Evolutionary conservation across 805 yeast genomes (phyloP).

Genomic region (Wickerhamomyces hampshirensis): DNA sequence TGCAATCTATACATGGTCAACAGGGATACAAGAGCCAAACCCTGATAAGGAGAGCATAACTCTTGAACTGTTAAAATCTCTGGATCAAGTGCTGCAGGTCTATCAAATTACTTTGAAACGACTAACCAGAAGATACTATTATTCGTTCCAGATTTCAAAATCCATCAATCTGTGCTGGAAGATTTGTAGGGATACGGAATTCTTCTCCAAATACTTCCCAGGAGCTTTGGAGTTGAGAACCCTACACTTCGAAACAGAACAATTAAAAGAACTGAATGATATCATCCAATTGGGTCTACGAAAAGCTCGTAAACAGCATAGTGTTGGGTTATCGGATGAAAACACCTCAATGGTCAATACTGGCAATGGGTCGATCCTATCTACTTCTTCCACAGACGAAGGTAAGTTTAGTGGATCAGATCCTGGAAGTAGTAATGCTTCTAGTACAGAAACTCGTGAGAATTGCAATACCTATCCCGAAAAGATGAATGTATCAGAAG

Average conservation of each 20-base stretch:
- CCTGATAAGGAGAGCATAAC: background rate
- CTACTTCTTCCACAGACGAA: too few relatives aligned
- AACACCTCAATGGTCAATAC: too few relatives aligned
- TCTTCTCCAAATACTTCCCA: slow-evolving; percentile 7
- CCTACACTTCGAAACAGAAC: slow-evolving; percentile 1
- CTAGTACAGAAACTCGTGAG: too few relatives aligned
- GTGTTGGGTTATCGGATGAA: background rate
- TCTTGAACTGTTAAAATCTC: background rate
- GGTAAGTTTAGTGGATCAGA: too few relatives aligned
- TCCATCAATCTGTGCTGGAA: slow-evolving; percentile 1
- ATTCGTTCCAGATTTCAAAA: slow-evolving; percentile 8
- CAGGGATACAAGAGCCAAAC: background rate
- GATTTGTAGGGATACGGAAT: slow-evolving; percentile 1
- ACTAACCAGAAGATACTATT: slow-evolving; percentile 7
- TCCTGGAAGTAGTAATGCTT: too few relatives aligned
- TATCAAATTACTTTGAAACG: slow-evolving; percentile 1
- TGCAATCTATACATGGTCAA: slow-evolving; percentile 4
- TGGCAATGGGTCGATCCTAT: too few relatives aligned
- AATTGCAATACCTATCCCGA: too few relatives aligned
- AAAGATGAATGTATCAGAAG: too few relatives aligned
- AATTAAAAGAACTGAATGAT: slow-evolving; percentile 1
- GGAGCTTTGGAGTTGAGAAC: slow-evolving; percentile 7
- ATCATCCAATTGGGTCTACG: slow-evolving; percentile 1
- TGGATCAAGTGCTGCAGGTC: background rate
- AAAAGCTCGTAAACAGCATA: slow-evolving; percentile 1